Base-by-base conservation (phyloP, 2,329 filamentous ascomycete genomes). In the Sphaerulina musiva region DNA sequence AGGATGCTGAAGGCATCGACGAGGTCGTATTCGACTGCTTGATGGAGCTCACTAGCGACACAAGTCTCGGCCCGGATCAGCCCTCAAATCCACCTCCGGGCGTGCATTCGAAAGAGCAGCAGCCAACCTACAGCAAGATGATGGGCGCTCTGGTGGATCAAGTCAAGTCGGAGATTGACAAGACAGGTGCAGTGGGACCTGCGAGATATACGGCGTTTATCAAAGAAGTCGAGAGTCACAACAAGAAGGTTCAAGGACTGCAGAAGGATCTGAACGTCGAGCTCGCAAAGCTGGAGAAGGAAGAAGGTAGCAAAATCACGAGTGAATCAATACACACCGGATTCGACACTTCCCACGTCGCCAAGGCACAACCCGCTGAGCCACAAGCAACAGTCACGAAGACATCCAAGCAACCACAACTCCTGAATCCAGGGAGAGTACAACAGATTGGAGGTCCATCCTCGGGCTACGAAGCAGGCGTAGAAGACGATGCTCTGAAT, bases 111-210 rank as follows among this genome's bases (percentile, higher is more conserved):
- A 79, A 89, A 51, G 81, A 86, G 69, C 83, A 84, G 66, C 82
- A 88, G 64, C 89, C 88, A 0, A 86, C 85, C 11, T 98, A 95
- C 69, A 93, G 89, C 39, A 89, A 95, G 76, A 98, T 98, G 93
- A 91, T 98, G 86, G 88, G 88, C n/a, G 83, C 85, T n/a, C 73
- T 98, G 64, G 80, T 97, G 17, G 93, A 98, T 66, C 87, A 95
- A 72, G 90, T 97, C 41, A 96, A 95, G 72, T 83, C 88, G 61
- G 82, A 86, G 48, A 78, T 95, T 36, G 87, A 91, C 53, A 87
- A 90, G 68, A 68, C 70, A 17, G 86, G 86, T 71, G 78, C 80
- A 0, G 81, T 70, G 46, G 66, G 65, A 4, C 23, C 52, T 2
- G 61, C 85, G 62, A 76, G 87, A 48, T 90, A 87, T 68, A 77